Percentiles rank a stretch among this genome's conserved stretches.
Evolutionary conservation across 140 eudicot genomes (phyloP).

Genomic region (Ambrosia hybrid): DNA sequence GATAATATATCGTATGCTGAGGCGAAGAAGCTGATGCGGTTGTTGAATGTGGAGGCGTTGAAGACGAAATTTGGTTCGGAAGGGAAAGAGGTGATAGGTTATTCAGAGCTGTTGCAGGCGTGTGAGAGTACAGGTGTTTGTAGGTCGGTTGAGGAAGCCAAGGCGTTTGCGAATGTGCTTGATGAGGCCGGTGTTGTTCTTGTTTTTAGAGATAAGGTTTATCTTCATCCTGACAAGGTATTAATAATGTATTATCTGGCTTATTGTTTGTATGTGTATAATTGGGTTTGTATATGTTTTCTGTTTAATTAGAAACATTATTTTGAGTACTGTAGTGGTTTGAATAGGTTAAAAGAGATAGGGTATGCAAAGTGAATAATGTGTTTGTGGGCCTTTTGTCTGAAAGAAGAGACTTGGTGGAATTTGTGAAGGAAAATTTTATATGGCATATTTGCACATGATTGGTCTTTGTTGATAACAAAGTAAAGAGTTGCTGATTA

Average conservation of each 20-base stretch:
- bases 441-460: background rate
- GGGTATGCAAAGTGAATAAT: no score
- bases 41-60: conserved; percentile 71
- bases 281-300: background rate
- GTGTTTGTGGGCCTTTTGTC: background rate
- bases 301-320: no score
- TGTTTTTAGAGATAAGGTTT: conserved; percentile 65
- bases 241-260: background rate
- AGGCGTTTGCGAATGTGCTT: conserved; percentile 51
- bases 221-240: conserved; percentile 73
- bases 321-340: no score
- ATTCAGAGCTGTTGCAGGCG: conserved; percentile 55
- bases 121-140: conserved; percentile 64
- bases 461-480: background rate
- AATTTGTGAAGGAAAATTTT: background rate
- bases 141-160: conserved; percentile 62
- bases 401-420: background rate
- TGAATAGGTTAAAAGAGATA: no score
- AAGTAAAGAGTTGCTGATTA: background rate
- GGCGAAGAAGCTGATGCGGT: conserved; percentile 63
- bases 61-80: conserved; percentile 61
- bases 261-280: background rate
- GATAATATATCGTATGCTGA: conserved; percentile 38
- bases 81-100: conserved; percentile 66
- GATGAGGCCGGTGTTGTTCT: conserved; percentile 82